Evolutionary conservation across 441 rosid genomes (phyloP), one percentile per base, ranked within the genome.

Genomic region (Adansonia rubrostipa): DNA sequence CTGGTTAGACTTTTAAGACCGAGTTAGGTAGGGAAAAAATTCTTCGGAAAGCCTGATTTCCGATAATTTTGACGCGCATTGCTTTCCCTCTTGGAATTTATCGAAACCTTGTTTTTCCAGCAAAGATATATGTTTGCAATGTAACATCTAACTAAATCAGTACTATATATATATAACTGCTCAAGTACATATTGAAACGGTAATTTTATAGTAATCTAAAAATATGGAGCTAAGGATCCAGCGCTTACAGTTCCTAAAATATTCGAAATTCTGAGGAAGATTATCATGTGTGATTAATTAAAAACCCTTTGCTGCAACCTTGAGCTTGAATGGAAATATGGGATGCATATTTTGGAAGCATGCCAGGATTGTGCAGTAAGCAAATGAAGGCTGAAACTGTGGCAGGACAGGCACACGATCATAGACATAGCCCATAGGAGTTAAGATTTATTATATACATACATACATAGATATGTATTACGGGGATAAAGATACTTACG

Each of bases 1-100:
- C 15, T 9, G 61, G 42, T 44, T 14, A 44, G 5, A 47, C 70
- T 8, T 57, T 4, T 4, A 50, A 51, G n/a, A 51, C 56, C 20
- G 22, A 13, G 44, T 83, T 78, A 51, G 86, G 78, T 78, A 63
- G 73, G 82, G 42, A 75, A 42, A 7, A 15, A 62, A 36, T 20
- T 33, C 17, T n/a, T 11, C 13, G 24, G n/a, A 1, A 0, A 33
- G 4, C 60, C 24, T 50, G 42, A 6, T 28, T 20, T 72, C 53
- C 19, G 3, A 62, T 6, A 28, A 44, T 5, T 42, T 8, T 57
- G 53, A 79, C 77, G 6, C 47, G 10, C 76, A 36, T 53, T 75
- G 44, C 60, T 74, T 60, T 22, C 40, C 9, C 7, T 7, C 44
- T 71, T 24, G 9, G 19, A 63, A 63, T 42, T 61, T 5, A 60